Percentiles rank a stretch among this genome's conserved stretches.
Conservation (phyloP, 1,139 yeast genomes). For the Saccharomyces hybrid region DNA sequence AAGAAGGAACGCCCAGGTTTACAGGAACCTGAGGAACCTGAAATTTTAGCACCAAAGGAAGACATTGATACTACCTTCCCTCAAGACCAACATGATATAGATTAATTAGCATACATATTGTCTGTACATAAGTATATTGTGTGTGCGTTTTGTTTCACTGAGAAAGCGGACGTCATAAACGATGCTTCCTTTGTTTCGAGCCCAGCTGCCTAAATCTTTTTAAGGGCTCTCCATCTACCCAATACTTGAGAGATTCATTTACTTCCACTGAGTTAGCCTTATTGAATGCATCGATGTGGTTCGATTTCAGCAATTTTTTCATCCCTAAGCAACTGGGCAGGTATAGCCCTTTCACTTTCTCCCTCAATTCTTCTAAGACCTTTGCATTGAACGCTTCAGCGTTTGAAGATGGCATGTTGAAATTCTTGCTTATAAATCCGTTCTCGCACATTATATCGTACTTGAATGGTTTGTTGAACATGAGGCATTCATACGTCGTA, state of each 20-base stretch:
- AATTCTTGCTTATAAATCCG: slow-evolving; percentile 59
- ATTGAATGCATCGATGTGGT: slow-evolving; percentile 41
- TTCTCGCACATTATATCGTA: slow-evolving; percentile 49
- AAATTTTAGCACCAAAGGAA: background rate
- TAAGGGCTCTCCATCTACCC: slow-evolving; percentile 74
- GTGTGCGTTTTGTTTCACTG: background rate
- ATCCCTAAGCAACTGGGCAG: slow-evolving; percentile 54
- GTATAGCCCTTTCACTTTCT: slow-evolving; percentile 45
- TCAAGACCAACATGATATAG: background rate
- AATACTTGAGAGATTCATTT: slow-evolving; percentile 57
- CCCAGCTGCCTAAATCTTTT: slow-evolving; percentile 52
- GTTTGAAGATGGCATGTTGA: slow-evolving; percentile 34
- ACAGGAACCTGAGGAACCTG: slow-evolving; percentile 6
- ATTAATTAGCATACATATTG: background rate
- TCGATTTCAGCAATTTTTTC: slow-evolving; percentile 45
- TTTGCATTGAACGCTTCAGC: slow-evolving; percentile 53
- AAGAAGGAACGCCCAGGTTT: slow-evolving; percentile 30
- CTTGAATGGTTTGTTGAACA: slow-evolving; percentile 58
- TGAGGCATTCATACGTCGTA: slow-evolving; percentile 63
- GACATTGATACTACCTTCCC: background rate
- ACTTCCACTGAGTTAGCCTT: slow-evolving; percentile 60
- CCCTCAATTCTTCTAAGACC: slow-evolving; percentile 43
- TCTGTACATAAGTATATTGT: background rate
- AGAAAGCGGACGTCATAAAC: slow-evolving; percentile 34
- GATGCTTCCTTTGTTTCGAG: slow-evolving; percentile 52